A percentile compares a stretch with the other conserved stretches of the same genome.
Evolutionary conservation across 1,284 basidiomycete genomes (phyloP).

Genomic region (Moniliella sp.): DNA sequence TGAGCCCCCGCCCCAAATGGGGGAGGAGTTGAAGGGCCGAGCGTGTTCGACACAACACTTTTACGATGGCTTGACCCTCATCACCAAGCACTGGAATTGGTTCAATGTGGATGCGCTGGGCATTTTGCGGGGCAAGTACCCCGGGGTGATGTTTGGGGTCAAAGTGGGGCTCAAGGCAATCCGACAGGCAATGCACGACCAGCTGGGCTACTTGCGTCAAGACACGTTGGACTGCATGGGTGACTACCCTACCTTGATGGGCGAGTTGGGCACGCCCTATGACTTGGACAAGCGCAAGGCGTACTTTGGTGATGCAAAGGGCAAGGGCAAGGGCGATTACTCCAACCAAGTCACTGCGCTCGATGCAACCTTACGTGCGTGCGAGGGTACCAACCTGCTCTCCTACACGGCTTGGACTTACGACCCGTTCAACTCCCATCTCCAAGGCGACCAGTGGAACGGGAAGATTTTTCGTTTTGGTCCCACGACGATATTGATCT

Average conservation of each 20-base stretch:
- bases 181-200: conserved; percentile 57
- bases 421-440: conserved; percentile 49
- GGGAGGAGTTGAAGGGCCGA: conserved; percentile 46
- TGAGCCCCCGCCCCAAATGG: conserved; percentile 45
- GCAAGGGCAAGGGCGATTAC: conserved; percentile 42
- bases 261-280: conserved; percentile 82
- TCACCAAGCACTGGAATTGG: conserved; percentile 48
- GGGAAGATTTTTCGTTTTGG: conserved; percentile 79
- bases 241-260: conserved; percentile 71
- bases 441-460: conserved; percentile 90
- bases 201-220: conserved; percentile 55
- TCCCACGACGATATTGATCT: conserved; percentile 49
- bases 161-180: conserved; percentile 60
- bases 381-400: conserved; percentile 60
- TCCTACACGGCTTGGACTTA: conserved; percentile 85
- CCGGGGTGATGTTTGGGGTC: conserved; percentile 37
- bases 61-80: conserved; percentile 63
- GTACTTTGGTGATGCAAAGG: conserved; percentile 38
- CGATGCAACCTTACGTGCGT: conserved; percentile 71
- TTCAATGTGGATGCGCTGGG: conserved; percentile 56
- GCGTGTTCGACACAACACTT: conserved; percentile 68
- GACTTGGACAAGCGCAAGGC: conserved; percentile 66
- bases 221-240: conserved; percentile 45
- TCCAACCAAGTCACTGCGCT: conserved; percentile 58
- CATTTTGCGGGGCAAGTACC: conserved; percentile 63